Evolutionary conservation across 75 land plant species (phyloP).

Genomic region (Chamaecyparis obtusa): DNA sequence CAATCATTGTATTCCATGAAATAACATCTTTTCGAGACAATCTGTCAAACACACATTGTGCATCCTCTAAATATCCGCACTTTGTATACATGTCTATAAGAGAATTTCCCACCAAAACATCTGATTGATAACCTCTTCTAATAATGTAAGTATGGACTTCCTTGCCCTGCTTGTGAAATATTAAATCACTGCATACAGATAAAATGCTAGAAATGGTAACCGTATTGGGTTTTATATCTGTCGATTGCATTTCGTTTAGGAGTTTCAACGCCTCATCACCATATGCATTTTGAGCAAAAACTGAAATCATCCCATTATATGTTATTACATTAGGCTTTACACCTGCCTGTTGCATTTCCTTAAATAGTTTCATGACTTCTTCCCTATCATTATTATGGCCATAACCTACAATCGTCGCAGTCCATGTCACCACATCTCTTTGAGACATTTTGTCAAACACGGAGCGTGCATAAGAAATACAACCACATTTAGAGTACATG

Average conservation of each 20-base stretch:
- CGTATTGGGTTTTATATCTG: conserved; percentile 29
- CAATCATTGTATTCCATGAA: conserved; percentile 75
- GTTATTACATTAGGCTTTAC: conserved; percentile 20
- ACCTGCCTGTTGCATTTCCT: conserved; percentile 3
- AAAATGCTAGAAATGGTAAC: conserved; percentile 29
- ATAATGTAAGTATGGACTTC: conserved; percentile 30
- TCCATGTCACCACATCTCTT: conserved; percentile 18
- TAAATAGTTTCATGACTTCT: background rate
- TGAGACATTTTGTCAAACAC: conserved; percentile 47
- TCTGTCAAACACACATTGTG: background rate
- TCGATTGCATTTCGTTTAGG: conserved; percentile 31
- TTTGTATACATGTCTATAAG: conserved; percentile 17
- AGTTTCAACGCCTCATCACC: conserved; percentile 32
- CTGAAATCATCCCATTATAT: conserved; percentile 54
- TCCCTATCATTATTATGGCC: background rate
- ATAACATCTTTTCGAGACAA: conserved; percentile 29
- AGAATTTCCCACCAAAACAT: conserved; percentile 9
- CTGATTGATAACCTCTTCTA: conserved; percentile 24
- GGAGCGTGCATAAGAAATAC: conserved; percentile 22
- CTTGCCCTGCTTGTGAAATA: background rate
- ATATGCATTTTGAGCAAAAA: conserved; percentile 44
- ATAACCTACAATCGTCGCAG: conserved; percentile 4
- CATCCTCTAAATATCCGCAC: background rate
- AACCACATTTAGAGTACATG: conserved; percentile 74
- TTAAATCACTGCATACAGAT: conserved; percentile 37